These are phyloP conservation scores for Mycena metata DNA, from an alignment of 768 basidiomycete genomes.

Conservation along the genomic window DNA sequence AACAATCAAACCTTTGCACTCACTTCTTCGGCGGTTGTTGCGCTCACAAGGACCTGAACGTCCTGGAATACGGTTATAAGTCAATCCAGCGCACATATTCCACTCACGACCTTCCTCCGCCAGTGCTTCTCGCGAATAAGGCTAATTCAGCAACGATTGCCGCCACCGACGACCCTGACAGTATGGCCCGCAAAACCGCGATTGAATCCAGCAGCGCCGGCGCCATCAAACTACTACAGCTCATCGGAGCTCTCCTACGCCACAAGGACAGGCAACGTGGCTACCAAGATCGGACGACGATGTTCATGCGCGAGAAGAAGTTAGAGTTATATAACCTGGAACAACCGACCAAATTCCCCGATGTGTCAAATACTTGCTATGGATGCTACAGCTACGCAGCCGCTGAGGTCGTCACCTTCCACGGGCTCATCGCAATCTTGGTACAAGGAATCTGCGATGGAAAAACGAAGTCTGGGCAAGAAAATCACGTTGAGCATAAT, in stretches of 20 bases:
- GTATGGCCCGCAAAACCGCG: slow-evolving; percentile 32
- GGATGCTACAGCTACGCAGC: slow-evolving; percentile 35
- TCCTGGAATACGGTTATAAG: slow-evolving; percentile 41
- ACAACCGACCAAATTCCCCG: slow-evolving; percentile 35
- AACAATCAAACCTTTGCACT: slow-evolving; percentile 12
- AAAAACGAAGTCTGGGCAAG: too few relatives aligned
- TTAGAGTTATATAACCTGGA: slow-evolving; percentile 23
- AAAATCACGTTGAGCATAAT: too few relatives aligned
- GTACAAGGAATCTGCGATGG: too few relatives aligned
- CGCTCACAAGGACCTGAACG: slow-evolving; percentile 51
- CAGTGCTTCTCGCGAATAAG: slow-evolving; percentile 45
- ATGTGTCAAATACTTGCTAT: slow-evolving; percentile 41
- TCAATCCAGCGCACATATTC: slow-evolving; percentile 37
- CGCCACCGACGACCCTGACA: slow-evolving; percentile 22
- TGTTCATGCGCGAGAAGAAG: slow-evolving; percentile 35
- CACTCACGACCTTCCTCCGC: slow-evolving; percentile 27
- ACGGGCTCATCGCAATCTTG: slow-evolving; percentile 17
- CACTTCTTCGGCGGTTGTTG: slow-evolving; percentile 47
- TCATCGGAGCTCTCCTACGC: slow-evolving; percentile 44
- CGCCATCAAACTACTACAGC: slow-evolving; percentile 40
- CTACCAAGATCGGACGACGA: slow-evolving; percentile 36
- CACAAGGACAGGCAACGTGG: slow-evolving; percentile 48
- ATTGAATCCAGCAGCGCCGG: slow-evolving; percentile 42
- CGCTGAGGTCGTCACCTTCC: slow-evolving; percentile 19
- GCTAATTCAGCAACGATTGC: slow-evolving; percentile 42